Base-by-base conservation (phyloP, 805 yeast genomes). In the Dipodascus albidus region DNA sequence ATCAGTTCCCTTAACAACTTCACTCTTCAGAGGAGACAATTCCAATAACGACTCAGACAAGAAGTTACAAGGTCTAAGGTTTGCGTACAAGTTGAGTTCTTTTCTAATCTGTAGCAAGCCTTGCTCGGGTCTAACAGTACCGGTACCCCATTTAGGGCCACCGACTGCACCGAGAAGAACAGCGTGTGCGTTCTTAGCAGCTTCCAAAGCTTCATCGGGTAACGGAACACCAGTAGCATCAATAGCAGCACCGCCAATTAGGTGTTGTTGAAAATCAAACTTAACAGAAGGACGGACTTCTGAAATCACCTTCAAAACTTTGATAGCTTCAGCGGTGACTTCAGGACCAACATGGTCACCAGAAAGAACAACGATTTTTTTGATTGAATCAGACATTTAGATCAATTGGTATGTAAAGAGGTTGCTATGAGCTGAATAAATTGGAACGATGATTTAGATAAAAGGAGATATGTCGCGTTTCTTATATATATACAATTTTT, bases 141-240 rank as follows among this genome's bases (percentile, higher is more conserved):
- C 97, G 23, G 97, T 87, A 38, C 98, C 98, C 99, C 99, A 93
- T 73, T 93, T 93, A 57, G 99, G 99, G 33, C 99, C 99, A 58
- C 99, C 99, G 33, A 93, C 99, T 6, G 99, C 96, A 60, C 99
- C 99, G 54, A 93, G 76, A 59, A 93, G 74, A n/a, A 93, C 96
- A 23, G 98, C 99, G 67, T 91, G 95, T 1, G 98, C 84, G 48
- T 73, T 72, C 70, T 87, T 89, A 38, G 97, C 79, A 8, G 96
- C 89, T 49, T 73, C 85, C 50, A 93, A 75, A 2, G 96, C 78
- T 54, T 77, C 91, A 56, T 85, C 95, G 15, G 96, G 85, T 59
- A 93, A 75, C 55, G 99, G 97, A 51, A 68, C 83, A 52, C 99
- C 99, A 48, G 95, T 84, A 54, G 96, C 96, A 68, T 93, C 99